phyloP scores from a whole-genome alignment of 352 stramenopile genomes.

The Peronospora belbahrii region DNA sequence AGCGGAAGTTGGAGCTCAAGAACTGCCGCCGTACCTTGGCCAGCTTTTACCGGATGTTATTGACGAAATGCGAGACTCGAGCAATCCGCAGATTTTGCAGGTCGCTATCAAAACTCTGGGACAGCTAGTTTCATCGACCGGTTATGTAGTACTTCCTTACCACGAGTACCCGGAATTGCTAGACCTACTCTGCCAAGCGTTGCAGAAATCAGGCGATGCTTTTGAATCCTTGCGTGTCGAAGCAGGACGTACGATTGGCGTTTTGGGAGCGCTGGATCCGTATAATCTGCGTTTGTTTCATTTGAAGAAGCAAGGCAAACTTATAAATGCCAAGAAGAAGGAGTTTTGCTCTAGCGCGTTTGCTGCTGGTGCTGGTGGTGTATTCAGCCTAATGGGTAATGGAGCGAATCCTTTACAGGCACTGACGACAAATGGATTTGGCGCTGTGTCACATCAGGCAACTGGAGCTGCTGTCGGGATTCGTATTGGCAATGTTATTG shows the following conservation, averaged over 20 bases:
- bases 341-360: slow-evolving; percentile 50
- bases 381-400: slow-evolving; percentile 22
- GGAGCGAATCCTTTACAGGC: slow-evolving; percentile 8
- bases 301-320: slow-evolving; percentile 69
- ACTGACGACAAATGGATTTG: slow-evolving; percentile 9
- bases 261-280: slow-evolving; percentile 74
- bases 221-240: slow-evolving; percentile 74
- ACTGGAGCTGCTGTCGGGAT: slow-evolving; percentile 24
- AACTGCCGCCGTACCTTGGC: slow-evolving; percentile 75
- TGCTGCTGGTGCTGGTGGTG: slow-evolving; percentile 25
- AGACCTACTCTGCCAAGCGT: slow-evolving; percentile 62
- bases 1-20: slow-evolving; percentile 65
- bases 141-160: slow-evolving; percentile 76
- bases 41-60: slow-evolving; percentile 84
- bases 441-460: slow-evolving; percentile 1
- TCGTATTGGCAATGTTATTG: slow-evolving; percentile 30
- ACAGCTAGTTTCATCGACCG: slow-evolving; percentile 74
- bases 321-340: slow-evolving; percentile 60
- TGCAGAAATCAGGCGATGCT: slow-evolving; percentile 75
- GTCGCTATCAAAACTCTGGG: slow-evolving; percentile 82
- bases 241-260: slow-evolving; percentile 69
- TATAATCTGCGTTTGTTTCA: slow-evolving; percentile 83
- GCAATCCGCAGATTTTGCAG: slow-evolving; percentile 78
- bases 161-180: slow-evolving; percentile 81
- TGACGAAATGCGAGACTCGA: slow-evolving; percentile 78